Evolutionary conservation across 177 flowering plant genomes (phyloP), one percentile per base, ranked within the genome.

Genomic region (Telopea speciosissima): DNA sequence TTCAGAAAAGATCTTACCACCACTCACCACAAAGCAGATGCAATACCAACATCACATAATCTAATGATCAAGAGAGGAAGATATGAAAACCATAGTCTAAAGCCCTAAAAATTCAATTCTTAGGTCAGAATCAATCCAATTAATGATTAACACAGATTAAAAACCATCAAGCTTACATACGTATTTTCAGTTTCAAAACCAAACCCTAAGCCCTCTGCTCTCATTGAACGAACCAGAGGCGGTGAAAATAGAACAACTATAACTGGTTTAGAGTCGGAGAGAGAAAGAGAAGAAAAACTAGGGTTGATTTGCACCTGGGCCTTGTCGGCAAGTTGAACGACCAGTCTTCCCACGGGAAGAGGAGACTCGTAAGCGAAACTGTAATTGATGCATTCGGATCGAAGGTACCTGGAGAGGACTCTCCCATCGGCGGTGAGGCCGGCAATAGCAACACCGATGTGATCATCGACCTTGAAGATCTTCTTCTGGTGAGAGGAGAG

Each of bases 351-450:
- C 21, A 96, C 98, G 0, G 98, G 97, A 17, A 93, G 88, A 3
- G 91, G 93, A 2, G 91, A 84, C 82, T 91, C 98, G 68, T 93
- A 96, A 44, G 90, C 82, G 74, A 85, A 93, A 63, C 76, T 69
- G 74, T 92, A 83, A 59, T 90, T 93, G 63, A 90, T 90, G 70
- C 95, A 93, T 74, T 96, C 97, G 22, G 88, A 82, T 66, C 98
- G 74, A 84, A 93, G 86, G 65, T 89, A 93, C 13, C 88, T 81
- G 1, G 92, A 90, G 44, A 96, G 86, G 12, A 96, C 99, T 8
- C 99, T 84, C 0, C 98, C 99, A 72, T 96, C 99, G 66, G 99
- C 98, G 24, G 98, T 91, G 68, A 96, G 89, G 1, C 97, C 99
- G 24, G 99, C 93, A 68, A 93, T 93, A 72, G 98, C 98, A 63